Conservation (phyloP, 108 stramenopile species). For the Cyclotella baltica region DNA sequence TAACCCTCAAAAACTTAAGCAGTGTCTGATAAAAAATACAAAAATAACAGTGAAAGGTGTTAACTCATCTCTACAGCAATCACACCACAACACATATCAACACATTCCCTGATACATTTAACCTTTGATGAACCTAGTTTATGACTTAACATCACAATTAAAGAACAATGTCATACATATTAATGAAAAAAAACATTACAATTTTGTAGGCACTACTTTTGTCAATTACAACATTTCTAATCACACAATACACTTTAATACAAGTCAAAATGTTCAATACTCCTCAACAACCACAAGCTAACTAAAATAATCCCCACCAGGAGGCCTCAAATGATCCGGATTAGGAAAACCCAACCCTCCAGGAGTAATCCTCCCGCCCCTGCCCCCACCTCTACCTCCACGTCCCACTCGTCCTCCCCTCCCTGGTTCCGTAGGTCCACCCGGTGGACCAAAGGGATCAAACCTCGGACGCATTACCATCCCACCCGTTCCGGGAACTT, state of each 20-base stretch:
- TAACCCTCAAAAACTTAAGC: no score
- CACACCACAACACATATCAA: not conserved
- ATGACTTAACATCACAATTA: no score
- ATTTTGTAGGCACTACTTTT: no score
- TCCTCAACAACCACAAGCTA: not conserved
- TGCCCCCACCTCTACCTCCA: conserved; percentile 25
- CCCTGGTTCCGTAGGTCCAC: conserved; percentile 60
- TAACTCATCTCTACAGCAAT: not conserved
- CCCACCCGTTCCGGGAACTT: conserved; percentile 46
- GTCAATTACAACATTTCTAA: no score
- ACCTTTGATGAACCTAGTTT: no score
- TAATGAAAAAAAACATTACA: no score
- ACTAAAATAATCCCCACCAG: conserved; percentile 53
- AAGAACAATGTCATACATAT: no score
- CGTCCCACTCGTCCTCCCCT: conserved; percentile 42
- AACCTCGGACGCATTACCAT: conserved; percentile 82
- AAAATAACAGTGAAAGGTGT: no score
- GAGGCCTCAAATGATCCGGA: conserved; percentile 81
- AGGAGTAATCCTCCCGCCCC: conserved; percentile 33
- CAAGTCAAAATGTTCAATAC: no score
- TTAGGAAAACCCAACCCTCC: conserved; percentile 77
- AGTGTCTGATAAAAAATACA: no score
- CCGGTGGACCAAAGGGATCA: conserved; percentile 81
- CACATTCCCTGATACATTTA: no score
- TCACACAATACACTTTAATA: not conserved